Base-by-base conservation (phyloP, 208 protist genomes). In the Trypanosoma platydactyli region DNA sequence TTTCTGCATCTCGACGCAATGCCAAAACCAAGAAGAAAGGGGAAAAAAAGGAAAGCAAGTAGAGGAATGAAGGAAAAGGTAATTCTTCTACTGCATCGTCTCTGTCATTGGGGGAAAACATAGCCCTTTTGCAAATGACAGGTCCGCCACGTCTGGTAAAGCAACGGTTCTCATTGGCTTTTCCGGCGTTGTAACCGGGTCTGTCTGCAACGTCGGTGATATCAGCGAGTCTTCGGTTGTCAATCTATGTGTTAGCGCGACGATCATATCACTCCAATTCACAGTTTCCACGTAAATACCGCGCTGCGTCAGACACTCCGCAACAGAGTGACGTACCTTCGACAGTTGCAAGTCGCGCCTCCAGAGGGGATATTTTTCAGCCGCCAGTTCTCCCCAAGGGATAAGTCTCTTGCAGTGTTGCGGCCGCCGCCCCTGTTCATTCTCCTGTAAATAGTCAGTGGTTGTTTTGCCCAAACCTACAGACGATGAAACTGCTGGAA, bases 291-390 rank as follows among this genome's bases (percentile, higher is more conserved):
- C 29, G 33, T 60, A 65, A 51, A 65, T 41, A n/a, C 51, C 42
- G 11, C 42, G 57, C 42, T 25, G 38, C 52, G 5, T 22, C 16
- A 73, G 30, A 24, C 52, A 38, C 3, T 41, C 18, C 18, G 57
- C 56, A 11, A 73, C 33, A 33, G 6, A 9, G 16, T 62, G 67
- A 20, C 67, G 67, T n/a, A 73, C 6, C 6, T 51, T n/a, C 22
- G 58, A 27, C 29, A 64, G 6, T 38, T 44, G 44, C 15, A 41
- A 16, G 45, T 65, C 51, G n/a, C 38, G 29, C 4, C 18, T 9
- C 67, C 67, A 73, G n/a, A 40, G 52, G 1, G 67, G 58, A 33
- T 66, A 73, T 35, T 58, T 53, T n/a, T 61, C 58, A 25, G 42
- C 24, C 15, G 59, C 67, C 25, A 64, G 25, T 24, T 66, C 67